Evolutionary conservation across 495 filamentous ascomycete species (phyloP), one percentile per base, ranked within the genome.

Genomic region (Aspergillus baeticus): DNA sequence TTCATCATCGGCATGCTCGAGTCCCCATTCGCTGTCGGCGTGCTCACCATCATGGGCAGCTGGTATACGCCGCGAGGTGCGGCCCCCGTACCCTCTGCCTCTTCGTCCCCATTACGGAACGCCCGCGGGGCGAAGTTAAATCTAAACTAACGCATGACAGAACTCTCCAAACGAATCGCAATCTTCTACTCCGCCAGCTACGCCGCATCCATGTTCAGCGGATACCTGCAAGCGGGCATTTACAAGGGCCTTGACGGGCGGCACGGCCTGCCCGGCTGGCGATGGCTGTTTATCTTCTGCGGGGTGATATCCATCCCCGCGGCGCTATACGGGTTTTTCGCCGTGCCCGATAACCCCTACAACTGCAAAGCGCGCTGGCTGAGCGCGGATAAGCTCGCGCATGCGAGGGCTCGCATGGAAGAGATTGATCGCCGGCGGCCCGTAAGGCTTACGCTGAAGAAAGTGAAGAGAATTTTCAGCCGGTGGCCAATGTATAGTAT

Each of bases 211-310:
- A 60, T 79, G 18, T 76, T 82, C 54, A 31, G 22, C 44, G 44
- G 44, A 8, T 47, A 47, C 26, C 44, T 47, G 8, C 77, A 80
- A 67, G 70, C 76, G 0, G 78, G 71, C 1, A 69, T 76, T 15
- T 76, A 71, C 4, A 45, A 53, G 6, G 55, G 66, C 3, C 65
- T 82, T 2, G 71, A 81, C 42, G 77, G 76, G 0, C 67, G 75
- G 6, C 63, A 75, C 33, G 78, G 79, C 0, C 60, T 80, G 0
- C 69, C 69, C 2, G 79, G 79, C 0, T 82, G 78, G 79, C 62
- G 77, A 49, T 81, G 76, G 77, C 74, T 81, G 72, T 81, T 74
- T 55, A 78, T 81, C 54, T 74, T 81, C 52, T 77, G 72, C 55
- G 70, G 70, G 1, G 49, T 81, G 3, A 77, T 80, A 52, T 81